A percentile compares a stretch with the other conserved stretches of the same genome.
Conservation (phyloP, 768 basidiomycete genomes). For the Rhizopogon sp. region DNA sequence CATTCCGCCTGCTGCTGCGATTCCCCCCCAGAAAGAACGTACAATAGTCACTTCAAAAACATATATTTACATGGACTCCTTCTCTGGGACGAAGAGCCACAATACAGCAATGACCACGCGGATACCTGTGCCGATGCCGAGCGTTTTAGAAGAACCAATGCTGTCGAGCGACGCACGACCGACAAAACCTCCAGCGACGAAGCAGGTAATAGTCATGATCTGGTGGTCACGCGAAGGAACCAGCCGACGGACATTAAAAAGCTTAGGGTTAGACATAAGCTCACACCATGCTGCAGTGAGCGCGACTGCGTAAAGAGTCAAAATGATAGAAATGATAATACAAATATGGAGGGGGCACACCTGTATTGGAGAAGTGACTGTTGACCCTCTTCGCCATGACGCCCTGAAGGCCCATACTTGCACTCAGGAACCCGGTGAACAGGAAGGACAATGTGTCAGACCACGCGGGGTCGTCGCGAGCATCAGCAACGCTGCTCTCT, state of each 20-base stretch:
- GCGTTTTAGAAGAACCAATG: conserved; percentile 55
- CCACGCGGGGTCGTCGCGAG: conserved; percentile 62
- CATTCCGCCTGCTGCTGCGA: not conserved
- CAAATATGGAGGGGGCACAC: conserved; percentile 32
- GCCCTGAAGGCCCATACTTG: conserved; percentile 74
- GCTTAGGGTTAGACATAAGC: conserved; percentile 72
- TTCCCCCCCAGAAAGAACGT: not conserved
- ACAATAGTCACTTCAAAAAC: too few relatives aligned
- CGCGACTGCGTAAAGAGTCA: conserved; percentile 45
- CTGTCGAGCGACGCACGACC: conserved; percentile 54
- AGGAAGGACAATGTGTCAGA: conserved; percentile 57
- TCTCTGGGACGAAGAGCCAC: conserved; percentile 59
- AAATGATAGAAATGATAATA: not conserved
- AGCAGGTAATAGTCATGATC: conserved; percentile 52
- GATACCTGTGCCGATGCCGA: conserved; percentile 61
- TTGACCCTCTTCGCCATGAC: conserved; percentile 73
- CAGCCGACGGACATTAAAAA: conserved; percentile 52
- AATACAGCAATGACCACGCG: conserved; percentile 54
- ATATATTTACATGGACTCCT: conserved; percentile 2
- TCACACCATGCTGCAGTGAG: conserved; percentile 91
- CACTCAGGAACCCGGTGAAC: conserved; percentile 71
- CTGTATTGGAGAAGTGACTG: conserved; percentile 74
- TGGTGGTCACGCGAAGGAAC: conserved; percentile 67
- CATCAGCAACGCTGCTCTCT: conserved; percentile 45
- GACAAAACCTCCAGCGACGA: conserved; percentile 74